A percentile compares a stretch with the other conserved stretches of the same genome.
phyloP scores from a whole-genome alignment of 257 asterid genomes.

The Scutellaria baicalensis region DNA sequence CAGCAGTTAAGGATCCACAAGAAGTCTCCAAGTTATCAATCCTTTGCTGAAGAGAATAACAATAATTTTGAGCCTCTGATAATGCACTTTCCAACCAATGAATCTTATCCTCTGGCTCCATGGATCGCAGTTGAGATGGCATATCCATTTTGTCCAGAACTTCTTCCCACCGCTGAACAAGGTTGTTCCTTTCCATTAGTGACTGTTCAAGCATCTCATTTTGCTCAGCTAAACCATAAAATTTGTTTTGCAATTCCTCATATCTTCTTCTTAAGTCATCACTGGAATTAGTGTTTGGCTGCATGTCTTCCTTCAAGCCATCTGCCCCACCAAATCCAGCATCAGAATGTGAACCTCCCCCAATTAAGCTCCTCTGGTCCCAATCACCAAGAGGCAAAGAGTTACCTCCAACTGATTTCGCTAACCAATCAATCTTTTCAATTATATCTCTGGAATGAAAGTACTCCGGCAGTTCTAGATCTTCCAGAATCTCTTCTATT shows the following conservation, averaged over 20 bases:
- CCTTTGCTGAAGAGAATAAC: constrained; percentile 72
- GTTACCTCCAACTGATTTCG: constrained; percentile 60
- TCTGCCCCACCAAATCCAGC: constrained; percentile 50
- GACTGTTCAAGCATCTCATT: constrained; percentile 99
- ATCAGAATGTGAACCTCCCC: constrained; percentile 57
- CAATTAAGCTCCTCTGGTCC: constrained; percentile 59
- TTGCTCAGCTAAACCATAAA: constrained; percentile 91
- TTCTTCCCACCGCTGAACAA: constrained; percentile 90
- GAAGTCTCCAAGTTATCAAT: constrained; percentile 50
- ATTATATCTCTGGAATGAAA: constrained; percentile 77
- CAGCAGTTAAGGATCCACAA: constrained; percentile 50
- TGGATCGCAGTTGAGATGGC: constrained; percentile 73
- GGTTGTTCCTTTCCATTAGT: constrained; percentile 80
- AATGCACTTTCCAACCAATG: constrained; percentile 72
- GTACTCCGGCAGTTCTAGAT: constrained; percentile 89
- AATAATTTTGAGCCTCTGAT: constrained; percentile 55
- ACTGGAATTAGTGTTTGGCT: constrained; percentile 33
- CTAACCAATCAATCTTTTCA: constrained; percentile 89
- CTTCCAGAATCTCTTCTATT: constrained; percentile 94
- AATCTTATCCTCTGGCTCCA: constrained; percentile 85
- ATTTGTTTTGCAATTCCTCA: constrained; percentile 83
- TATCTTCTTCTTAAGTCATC: constrained; percentile 68
- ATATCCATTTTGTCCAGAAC: constrained; percentile 56
- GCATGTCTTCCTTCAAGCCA: constrained; percentile 61
- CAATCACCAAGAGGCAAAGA: constrained; percentile 47